phyloP scores from a whole-genome alignment of 805 yeast genomes.

The Saccharomycopsis fodiens region DNA sequence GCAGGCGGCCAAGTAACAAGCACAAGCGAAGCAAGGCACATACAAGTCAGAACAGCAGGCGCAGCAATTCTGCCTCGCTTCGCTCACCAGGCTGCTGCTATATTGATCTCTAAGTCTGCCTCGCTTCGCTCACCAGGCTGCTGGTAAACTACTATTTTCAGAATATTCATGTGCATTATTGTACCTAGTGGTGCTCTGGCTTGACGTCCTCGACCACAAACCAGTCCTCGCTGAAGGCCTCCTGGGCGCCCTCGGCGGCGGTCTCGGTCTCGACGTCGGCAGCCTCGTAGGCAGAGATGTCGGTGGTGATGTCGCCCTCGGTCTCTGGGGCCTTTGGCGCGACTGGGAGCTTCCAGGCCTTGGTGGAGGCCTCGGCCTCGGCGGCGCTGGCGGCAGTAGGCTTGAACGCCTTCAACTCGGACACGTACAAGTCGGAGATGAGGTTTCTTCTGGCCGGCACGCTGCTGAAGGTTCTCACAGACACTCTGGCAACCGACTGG shows the following conservation, averaged over 20 bases:
- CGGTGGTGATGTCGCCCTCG: constrained; percentile 61
- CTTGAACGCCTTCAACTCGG: constrained; percentile 83
- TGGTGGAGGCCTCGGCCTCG: constrained; percentile 73
- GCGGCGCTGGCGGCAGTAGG: constrained; percentile 66
- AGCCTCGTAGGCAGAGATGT: constrained; percentile 60
- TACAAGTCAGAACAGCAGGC: no score
- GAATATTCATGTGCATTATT: background rate
- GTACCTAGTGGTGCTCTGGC: constrained; percentile 34
- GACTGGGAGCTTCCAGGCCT: constrained; percentile 75
- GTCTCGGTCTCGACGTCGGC: constrained; percentile 67
- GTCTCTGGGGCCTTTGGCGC: constrained; percentile 69
- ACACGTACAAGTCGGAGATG: constrained; percentile 77
- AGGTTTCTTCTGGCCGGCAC: constrained; percentile 40
- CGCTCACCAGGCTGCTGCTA: no score
- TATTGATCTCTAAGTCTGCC: no score
- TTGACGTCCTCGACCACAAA: constrained; percentile 69
- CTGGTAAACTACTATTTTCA: no score
- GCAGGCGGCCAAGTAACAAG: no score
- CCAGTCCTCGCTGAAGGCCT: constrained; percentile 53
- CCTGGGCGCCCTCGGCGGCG: constrained; percentile 38
- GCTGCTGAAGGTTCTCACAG: constrained; percentile 31
- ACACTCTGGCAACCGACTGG: constrained; percentile 22
- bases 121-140: no score
- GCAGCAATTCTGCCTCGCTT: no score
- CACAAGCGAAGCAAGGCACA: no score